Percentiles rank a stretch among this genome's conserved stretches.
These are phyloP conservation scores for Saxispiralis lemnorum DNA, from an alignment of 495 filamentous ascomycete genomes.

Conservation along the genomic window DNA sequence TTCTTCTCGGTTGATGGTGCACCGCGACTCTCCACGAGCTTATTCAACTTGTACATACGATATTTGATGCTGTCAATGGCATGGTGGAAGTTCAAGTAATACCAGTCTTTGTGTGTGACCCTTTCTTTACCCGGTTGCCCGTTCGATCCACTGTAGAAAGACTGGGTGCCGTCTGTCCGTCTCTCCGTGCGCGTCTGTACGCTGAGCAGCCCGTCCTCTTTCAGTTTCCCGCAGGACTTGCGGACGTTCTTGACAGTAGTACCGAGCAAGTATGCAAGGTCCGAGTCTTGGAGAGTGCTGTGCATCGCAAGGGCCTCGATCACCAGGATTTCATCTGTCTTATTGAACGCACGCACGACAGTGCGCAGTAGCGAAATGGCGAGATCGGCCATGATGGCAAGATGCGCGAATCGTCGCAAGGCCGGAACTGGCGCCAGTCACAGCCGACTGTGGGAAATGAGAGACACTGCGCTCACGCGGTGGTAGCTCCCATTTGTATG, in stretches of 20 bases:
- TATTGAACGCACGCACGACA: slow-evolving; percentile 81
- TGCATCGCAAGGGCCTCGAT: slow-evolving; percentile 87
- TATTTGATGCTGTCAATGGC: slow-evolving; percentile 95
- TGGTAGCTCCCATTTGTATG: too few relatives aligned
- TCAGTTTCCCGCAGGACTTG: slow-evolving; percentile 64
- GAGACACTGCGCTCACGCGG: too few relatives aligned
- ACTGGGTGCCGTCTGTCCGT: slow-evolving; percentile 8
- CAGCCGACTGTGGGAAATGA: too few relatives aligned
- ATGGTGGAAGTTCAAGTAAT: slow-evolving; percentile 86
- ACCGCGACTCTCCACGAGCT: slow-evolving; percentile 64
- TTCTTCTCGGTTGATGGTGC: slow-evolving; percentile 70
- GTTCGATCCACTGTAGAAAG: not conserved
- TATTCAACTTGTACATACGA: slow-evolving; percentile 66
- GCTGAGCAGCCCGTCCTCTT: slow-evolving; percentile 67
- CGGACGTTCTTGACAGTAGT: slow-evolving; percentile 69
- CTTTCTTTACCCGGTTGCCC: slow-evolving; percentile 5
- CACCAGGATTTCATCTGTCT: slow-evolving; percentile 71
- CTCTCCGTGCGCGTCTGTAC: slow-evolving; percentile 36
- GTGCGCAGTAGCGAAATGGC: slow-evolving; percentile 76
- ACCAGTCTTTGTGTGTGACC: slow-evolving; percentile 47
- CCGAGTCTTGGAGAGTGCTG: slow-evolving; percentile 70
- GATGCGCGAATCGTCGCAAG: too few relatives aligned
- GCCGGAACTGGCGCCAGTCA: not conserved
- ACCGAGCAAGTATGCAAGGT: slow-evolving; percentile 67
- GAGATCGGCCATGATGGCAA: slow-evolving; percentile 48